Base-by-base conservation (phyloP, 441 rosid species). In the Hura crepitans region DNA sequence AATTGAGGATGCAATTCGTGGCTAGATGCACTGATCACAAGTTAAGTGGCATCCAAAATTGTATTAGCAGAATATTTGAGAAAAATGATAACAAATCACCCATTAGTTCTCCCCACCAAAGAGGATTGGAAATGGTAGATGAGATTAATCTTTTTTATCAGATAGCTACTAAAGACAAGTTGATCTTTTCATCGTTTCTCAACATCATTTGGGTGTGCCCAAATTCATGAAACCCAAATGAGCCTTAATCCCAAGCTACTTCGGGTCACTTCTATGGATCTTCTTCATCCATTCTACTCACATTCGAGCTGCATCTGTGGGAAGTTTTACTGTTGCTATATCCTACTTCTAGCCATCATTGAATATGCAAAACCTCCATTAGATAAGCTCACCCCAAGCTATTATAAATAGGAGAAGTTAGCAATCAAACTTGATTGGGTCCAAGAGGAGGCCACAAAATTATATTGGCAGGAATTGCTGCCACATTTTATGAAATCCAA, bases 1-100 rank as follows among this genome's bases (percentile, higher is more conserved):
- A 22, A 35, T 13, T 49, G 51, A 70, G 59, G 59, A 25, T 25
- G 33, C 27, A 59, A 60, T 55, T 65, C 28, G 56, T 55, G 58
- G 20, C 30, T 55, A 17, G n/a, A 17, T 39, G 22, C 14, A 27
- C 14, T 43, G 43, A 5, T 68, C 64, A 68, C 56, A 23, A 51
- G 43, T n/a, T 13, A 27, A 62, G 11, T 33, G 62, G 37, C 31
- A 31, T 30, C 31, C 27, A 65, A 13, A 39, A 39, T 11, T 20
- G 39, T 42, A 37, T 22, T 25, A 39, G 20, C 54, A 63, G 12
- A 63, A 27, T 35, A 66, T 27, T 51, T 66, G 33, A 53, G 20
- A 51, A 35, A 7, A 13, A 35, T 4, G 18, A 4, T 33, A 51
- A 20, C 31, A 37, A 3, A 18, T 7, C 23, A 65, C 30, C 23